phyloP scores from a whole-genome alignment of 1,139 yeast genomes.

The Geotrichum reessii region DNA sequence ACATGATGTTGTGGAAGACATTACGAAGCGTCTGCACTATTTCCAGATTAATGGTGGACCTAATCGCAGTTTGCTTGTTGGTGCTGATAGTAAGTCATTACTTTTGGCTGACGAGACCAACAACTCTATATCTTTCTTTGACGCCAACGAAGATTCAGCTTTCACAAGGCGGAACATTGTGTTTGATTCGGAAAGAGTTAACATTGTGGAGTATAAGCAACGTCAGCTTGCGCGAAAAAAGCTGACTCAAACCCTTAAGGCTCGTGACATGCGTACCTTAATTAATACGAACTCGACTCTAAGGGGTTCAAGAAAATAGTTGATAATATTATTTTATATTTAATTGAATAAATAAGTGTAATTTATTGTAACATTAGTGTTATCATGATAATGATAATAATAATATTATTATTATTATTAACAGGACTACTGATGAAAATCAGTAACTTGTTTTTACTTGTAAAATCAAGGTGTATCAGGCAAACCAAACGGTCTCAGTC shows the following conservation, averaged over 20 bases:
- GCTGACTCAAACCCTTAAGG: not conserved
- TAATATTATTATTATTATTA: too few species aligned
- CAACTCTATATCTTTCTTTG: not conserved
- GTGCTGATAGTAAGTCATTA: not conserved
- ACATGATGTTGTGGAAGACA: not conserved
- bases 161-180: not conserved
- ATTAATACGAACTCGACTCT: not conserved
- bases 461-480: not conserved
- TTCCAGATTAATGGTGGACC: not conserved
- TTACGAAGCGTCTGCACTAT: not conserved
- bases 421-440: too few species aligned
- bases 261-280: not conserved
- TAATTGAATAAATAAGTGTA: not conserved
- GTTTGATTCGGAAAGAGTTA: slow-evolving; percentile 7
- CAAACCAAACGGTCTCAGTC: slow-evolving; percentile 11
- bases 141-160: not conserved
- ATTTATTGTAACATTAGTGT: not conserved
- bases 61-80: not conserved
- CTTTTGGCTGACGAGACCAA: not conserved
- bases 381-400: too few species aligned
- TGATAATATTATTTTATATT: not conserved
- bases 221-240: not conserved
- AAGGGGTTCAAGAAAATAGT: not conserved
- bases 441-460: not conserved
- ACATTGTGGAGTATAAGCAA: slow-evolving; percentile 9